A percentile compares a stretch with the other conserved stretches of the same genome.
phyloP scores from a whole-genome alignment of 2,329 filamentous ascomycete species.

The Amylocarpus encephaloides region DNA sequence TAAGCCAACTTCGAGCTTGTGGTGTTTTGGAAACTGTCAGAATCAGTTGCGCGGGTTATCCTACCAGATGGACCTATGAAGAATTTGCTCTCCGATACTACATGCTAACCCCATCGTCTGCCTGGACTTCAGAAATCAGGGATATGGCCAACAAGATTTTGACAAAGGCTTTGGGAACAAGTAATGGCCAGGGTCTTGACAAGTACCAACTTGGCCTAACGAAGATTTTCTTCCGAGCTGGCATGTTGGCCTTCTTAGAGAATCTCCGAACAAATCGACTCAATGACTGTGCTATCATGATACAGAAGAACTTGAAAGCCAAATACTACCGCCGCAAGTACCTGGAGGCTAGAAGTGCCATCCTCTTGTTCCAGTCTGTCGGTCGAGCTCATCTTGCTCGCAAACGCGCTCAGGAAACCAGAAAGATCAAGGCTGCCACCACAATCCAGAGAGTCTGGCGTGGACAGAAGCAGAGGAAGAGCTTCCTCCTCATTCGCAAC shows the following conservation, averaged over 20 bases:
- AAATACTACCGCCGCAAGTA: constrained; percentile 94
- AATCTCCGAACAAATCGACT: constrained; percentile 84
- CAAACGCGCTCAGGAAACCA: constrained; percentile 69
- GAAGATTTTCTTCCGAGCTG: constrained; percentile 98
- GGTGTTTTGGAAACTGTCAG: constrained; percentile 98
- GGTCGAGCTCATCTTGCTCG: constrained; percentile 73
- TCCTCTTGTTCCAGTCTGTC: constrained; percentile 73
- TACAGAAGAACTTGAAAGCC: constrained; percentile 94
- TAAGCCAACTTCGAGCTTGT: constrained; percentile 93
- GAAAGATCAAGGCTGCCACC: constrained; percentile 79
- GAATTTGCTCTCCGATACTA: constrained; percentile 97
- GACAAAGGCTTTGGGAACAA: constrained; percentile 76
- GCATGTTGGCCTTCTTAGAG: constrained; percentile 97
- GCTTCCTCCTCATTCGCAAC: constrained; percentile 69
- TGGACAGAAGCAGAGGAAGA: constrained; percentile 81
- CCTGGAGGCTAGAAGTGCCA: constrained; percentile 74
- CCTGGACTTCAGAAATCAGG: constrained; percentile 91
- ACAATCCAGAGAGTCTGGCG: constrained; percentile 95
- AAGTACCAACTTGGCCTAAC: constrained; percentile 97
- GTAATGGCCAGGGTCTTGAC: constrained; percentile 67
- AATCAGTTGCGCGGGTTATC: constrained; percentile 95
- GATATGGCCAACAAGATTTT: constrained; percentile 92
- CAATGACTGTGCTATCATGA: constrained; percentile 93
- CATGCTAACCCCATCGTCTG: constrained; percentile 84
- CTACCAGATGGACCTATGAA: constrained; percentile 97